phyloP scores from a whole-genome alignment of 805 yeast species.

The Hanseniaspora jakobsenii region DNA sequence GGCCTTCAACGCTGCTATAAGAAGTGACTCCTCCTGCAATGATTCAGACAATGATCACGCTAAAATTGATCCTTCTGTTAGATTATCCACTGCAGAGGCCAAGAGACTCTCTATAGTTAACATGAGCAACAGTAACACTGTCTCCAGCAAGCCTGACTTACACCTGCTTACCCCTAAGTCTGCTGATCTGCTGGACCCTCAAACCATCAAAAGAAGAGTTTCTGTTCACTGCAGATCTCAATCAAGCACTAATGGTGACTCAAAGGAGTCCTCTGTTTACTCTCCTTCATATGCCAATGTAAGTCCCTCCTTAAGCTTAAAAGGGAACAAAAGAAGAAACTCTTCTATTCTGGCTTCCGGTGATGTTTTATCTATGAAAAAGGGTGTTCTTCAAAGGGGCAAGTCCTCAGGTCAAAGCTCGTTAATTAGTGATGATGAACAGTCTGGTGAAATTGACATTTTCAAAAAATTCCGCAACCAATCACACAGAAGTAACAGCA shows the following conservation, averaged over 20 bases:
- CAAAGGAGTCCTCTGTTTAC: no score
- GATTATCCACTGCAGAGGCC: conserved; percentile 13
- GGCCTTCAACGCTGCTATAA: conserved; percentile 1
- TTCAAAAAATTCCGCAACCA: no score
- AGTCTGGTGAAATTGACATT: no score
- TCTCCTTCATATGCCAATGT: neutral
- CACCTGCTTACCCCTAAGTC: neutral
- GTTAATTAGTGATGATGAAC: neutral
- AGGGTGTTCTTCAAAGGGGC: conserved; percentile 2
- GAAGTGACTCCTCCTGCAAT: neutral
- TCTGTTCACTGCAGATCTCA: no score
- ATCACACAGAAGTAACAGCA: no score
- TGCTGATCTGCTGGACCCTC: no score
- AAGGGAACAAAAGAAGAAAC: neutral
- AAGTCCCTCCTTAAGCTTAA: neutral
- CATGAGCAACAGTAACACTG: neutral
- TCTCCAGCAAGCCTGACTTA: neutral
- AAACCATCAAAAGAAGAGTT: no score
- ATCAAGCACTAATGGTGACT: no score
- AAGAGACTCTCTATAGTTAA: conserved; percentile 5
- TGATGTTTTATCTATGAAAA: conserved; percentile 11
- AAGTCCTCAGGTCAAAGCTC: neutral
- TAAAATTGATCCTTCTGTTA: neutral
- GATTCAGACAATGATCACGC: neutral
- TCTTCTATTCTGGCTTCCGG: conserved; percentile 13